Base-by-base conservation (phyloP, 228 moss, liverwort and hornwort genomes). In the Sphagnum fallax region DNA sequence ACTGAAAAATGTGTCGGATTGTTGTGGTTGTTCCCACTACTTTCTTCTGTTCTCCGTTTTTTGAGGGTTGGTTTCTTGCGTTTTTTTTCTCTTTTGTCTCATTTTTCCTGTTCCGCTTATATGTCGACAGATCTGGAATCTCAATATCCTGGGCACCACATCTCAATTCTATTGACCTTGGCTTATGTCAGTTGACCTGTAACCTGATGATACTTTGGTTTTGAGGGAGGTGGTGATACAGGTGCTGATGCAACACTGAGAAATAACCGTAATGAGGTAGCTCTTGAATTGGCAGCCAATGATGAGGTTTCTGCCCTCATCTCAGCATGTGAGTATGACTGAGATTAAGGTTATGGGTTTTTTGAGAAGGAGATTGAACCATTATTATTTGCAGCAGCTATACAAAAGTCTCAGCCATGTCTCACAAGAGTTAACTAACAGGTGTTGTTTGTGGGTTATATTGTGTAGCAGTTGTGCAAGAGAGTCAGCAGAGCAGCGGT, bases 251-350 rank as follows among this genome's bases (percentile, higher is more conserved):
- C 84, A 72, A 61, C 69, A 13, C 8, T 81, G 67, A 68, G 81
- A 15, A 87, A 84, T 67, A 87, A 87, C 62, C 87, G 81, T 53
- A 72, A 79, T 61, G 81, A 87, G 76, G 70, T 67, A 61, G 83
- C 87, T 75, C 62, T 78, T 5, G 87, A 79, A 71, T 79, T 81
- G 18, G 79, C 81, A 58, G 79, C 14, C 50, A 75, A 88, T 58
- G 81, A 88, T 64, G 71, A 73, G 48, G 68, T 77, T 10, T 70
- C 76, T 51, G 66, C 71, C 59, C 70, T 84, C 57, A 67, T 87
- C 48, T 75, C 70, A 60, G 60, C n/a, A 60, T 14, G 60, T 60
- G 60, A 60, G 13, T 6, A 60, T 60, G 10, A 14, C 7, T 60
- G 6, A 50, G 47, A 13, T 13, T 13, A 6, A 3, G 66, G 66